Conservation (phyloP, 2,329 filamentous ascomycete species). For the Decorospora gaudefroyi region DNA sequence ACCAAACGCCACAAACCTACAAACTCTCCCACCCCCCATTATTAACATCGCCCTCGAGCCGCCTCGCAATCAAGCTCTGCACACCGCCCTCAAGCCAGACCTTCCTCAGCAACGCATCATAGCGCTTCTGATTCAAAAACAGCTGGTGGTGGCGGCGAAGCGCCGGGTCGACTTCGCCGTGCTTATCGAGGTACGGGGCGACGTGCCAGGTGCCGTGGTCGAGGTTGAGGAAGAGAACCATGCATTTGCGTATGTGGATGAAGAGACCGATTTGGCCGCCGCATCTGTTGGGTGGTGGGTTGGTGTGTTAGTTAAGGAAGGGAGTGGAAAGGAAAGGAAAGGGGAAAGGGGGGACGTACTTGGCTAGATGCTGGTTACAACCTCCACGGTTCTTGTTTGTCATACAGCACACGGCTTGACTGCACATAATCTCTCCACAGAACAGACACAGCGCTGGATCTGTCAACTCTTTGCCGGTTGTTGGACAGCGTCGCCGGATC, state of each 20-base stretch:
- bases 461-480: slow-evolving; percentile 84
- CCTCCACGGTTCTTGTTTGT: slow-evolving; percentile 62
- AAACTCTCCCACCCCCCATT: slow-evolving; percentile 93
- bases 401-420: slow-evolving; percentile 89
- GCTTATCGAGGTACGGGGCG: slow-evolving; percentile 92
- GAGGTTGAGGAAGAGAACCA: slow-evolving; percentile 83
- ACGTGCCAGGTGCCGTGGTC: slow-evolving; percentile 80
- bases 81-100: slow-evolving; percentile 87
- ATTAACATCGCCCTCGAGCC: slow-evolving; percentile 93
- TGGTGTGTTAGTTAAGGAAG: neutral
- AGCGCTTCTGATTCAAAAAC: slow-evolving; percentile 90
- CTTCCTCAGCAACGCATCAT: slow-evolving; percentile 83
- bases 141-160: slow-evolving; percentile 83
- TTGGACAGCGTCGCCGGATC: slow-evolving; percentile 80
- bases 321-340: slow-evolving; percentile 26
- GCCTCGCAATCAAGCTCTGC: slow-evolving; percentile 84
- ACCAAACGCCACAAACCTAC: slow-evolving; percentile 24
- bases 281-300: slow-evolving; percentile 61
- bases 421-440: slow-evolving; percentile 96
- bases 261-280: slow-evolving; percentile 90
- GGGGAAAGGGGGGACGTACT: slow-evolving; percentile 59
- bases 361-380: slow-evolving; percentile 85
- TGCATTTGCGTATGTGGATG: slow-evolving; percentile 96
- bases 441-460: slow-evolving; percentile 93
- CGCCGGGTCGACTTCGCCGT: slow-evolving; percentile 93